phyloP scores from a whole-genome alignment of 2,329 filamentous ascomycete species.

The Aureobasidium sp. region DNA sequence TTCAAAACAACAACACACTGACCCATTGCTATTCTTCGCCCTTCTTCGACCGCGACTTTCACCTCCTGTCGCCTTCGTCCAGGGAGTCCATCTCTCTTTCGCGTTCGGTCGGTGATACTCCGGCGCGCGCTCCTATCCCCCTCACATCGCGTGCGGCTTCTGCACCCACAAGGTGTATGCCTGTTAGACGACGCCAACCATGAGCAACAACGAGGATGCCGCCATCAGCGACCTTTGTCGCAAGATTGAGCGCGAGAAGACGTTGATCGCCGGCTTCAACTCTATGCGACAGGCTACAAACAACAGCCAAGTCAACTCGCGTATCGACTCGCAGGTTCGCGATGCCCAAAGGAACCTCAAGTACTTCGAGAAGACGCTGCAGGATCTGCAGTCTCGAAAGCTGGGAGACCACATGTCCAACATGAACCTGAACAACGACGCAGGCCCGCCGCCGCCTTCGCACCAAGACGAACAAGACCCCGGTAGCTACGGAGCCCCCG shows the following conservation, averaged over 20 bases:
- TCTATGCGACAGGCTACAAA: slow-evolving; percentile 93
- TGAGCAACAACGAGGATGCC: slow-evolving; percentile 49
- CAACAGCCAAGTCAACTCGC: slow-evolving; percentile 83
- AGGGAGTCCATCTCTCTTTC: not conserved
- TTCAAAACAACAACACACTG: not conserved
- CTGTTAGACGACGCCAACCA: slow-evolving; percentile 34
- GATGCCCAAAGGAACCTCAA: slow-evolving; percentile 89
- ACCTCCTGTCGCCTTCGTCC: not conserved
- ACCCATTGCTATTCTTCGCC: not conserved
- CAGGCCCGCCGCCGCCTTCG: slow-evolving; percentile 26
- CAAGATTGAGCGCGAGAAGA: slow-evolving; percentile 98
- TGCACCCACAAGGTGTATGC: not conserved
- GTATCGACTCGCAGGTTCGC: slow-evolving; percentile 88
- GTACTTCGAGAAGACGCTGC: slow-evolving; percentile 89
- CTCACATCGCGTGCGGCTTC: slow-evolving; percentile 1
- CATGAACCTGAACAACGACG: slow-evolving; percentile 55
- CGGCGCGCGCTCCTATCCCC: slow-evolving; percentile 1
- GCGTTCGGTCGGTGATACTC: slow-evolving; percentile 5
- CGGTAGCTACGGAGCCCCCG: slow-evolving; percentile 48
- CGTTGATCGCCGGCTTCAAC: slow-evolving; percentile 87
- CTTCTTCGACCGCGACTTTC: not conserved
- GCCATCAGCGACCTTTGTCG: slow-evolving; percentile 74
- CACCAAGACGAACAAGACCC: slow-evolving; percentile 16
- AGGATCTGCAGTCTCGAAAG: slow-evolving; percentile 77
- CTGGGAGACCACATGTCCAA: slow-evolving; percentile 60